Evolutionary conservation across 2,329 filamentous ascomycete species (phyloP).

Genomic region (Paracoccidioides brasiliensis): DNA sequence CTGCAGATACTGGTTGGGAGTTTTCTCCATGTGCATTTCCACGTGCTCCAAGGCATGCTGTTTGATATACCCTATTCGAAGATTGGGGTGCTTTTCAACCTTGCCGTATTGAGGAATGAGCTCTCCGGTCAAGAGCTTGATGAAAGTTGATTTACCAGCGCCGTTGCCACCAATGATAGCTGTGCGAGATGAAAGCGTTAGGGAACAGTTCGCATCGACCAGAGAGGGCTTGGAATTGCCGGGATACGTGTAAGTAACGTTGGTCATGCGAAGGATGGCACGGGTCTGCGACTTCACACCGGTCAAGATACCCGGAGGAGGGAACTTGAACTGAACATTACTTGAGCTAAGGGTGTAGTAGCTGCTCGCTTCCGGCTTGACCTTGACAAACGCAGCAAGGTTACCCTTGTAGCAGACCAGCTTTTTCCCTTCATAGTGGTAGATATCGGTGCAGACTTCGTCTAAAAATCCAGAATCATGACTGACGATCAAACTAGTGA

Average conservation of each 20-base stretch:
- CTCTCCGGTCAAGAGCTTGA: slow-evolving; percentile 93
- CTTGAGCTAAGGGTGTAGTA: slow-evolving; percentile 92
- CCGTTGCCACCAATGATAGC: slow-evolving; percentile 96
- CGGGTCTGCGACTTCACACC: slow-evolving; percentile 93
- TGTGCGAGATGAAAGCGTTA: slow-evolving; percentile 80
- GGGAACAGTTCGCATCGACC: slow-evolving; percentile 69
- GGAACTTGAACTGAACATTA: slow-evolving; percentile 94
- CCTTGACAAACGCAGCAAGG: slow-evolving; percentile 58
- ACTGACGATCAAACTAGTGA: slow-evolving; percentile 93
- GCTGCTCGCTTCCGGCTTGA: slow-evolving; percentile 87
- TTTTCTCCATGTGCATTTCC: slow-evolving; percentile 99
- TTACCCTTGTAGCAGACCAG: slow-evolving; percentile 46
- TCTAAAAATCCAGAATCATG: slow-evolving; percentile 98
- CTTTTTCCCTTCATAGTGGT: slow-evolving; percentile 98
- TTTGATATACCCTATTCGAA: slow-evolving; percentile 99
- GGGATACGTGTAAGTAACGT: slow-evolving; percentile 90
- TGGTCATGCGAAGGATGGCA: slow-evolving; percentile 87
- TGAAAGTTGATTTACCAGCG: slow-evolving; percentile 94
- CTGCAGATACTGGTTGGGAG: slow-evolving; percentile 95
- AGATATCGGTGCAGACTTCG: slow-evolving; percentile 95
- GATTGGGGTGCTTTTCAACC: slow-evolving; percentile 96
- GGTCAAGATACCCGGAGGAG: slow-evolving; percentile 80
- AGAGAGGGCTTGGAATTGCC: slow-evolving; percentile 78
- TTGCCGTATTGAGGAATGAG: slow-evolving; percentile 68
- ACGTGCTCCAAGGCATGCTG: slow-evolving; percentile 98